Evolutionary conservation across 2,329 filamentous ascomycete species (phyloP).

Genomic region (Xylariales sp.): DNA sequence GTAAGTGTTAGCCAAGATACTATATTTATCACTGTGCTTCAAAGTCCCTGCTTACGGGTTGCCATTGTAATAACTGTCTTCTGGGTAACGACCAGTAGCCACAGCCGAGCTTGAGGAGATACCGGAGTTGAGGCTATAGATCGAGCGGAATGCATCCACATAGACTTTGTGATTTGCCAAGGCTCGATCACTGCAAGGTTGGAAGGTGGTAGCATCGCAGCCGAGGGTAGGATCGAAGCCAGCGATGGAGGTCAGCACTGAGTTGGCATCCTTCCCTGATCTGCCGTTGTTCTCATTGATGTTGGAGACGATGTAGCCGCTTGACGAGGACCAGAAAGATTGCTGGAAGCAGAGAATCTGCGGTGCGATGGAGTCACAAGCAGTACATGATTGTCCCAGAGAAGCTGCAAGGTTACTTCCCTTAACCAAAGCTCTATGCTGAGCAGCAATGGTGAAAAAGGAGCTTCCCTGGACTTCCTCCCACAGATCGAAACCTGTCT

Average conservation of each 20-base stretch:
- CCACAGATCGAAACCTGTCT: conserved; percentile 72
- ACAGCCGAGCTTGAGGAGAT: conserved; percentile 55
- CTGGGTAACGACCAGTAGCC: conserved; percentile 63
- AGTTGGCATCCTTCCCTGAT: conserved; percentile 68
- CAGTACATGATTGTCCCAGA: conserved; percentile 55
- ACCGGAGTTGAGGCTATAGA: conserved; percentile 67
- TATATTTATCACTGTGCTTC: background rate
- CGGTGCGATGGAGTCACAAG: conserved; percentile 62
- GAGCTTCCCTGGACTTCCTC: conserved; percentile 74
- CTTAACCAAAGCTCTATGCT: conserved; percentile 66
- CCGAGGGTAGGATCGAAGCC: conserved; percentile 63
- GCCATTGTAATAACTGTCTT: conserved; percentile 71
- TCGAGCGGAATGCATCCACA: conserved; percentile 67
- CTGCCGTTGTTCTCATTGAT: conserved; percentile 59
- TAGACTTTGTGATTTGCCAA: conserved; percentile 74
- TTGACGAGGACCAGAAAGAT: conserved; percentile 64
- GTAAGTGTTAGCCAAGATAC: conserved; percentile 10
- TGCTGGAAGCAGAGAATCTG: conserved; percentile 71
- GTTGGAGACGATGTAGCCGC: conserved; percentile 64
- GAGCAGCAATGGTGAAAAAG: conserved; percentile 71
- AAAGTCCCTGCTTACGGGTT: conserved; percentile 48
- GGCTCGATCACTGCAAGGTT: conserved; percentile 67
- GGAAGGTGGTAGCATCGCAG: conserved; percentile 70
- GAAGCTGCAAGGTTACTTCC: conserved; percentile 62
- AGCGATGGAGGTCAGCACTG: conserved; percentile 61